phyloP scores from a whole-genome alignment of 208 protist genomes.

The Acanthamoeba triangularis region DNA sequence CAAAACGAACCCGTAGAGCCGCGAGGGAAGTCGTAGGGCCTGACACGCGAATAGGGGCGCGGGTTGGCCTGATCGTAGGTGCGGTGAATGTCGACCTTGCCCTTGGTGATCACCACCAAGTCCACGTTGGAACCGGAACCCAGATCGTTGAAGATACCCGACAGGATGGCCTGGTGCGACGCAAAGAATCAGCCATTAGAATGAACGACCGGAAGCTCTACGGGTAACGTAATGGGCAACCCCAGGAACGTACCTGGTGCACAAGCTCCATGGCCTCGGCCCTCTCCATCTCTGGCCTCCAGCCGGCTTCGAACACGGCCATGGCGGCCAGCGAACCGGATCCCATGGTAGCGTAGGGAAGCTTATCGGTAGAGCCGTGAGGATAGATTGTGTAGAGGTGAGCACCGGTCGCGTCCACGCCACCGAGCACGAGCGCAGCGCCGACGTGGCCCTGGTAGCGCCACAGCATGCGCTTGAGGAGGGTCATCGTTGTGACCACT shows the following conservation, averaged over 20 bases:
- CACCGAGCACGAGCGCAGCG: constrained; percentile 99
- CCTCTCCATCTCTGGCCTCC: constrained; percentile 95
- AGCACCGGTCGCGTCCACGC: constrained; percentile 97
- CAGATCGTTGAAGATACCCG: constrained; percentile 99
- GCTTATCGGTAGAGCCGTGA: constrained; percentile 98
- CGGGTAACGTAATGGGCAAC: too few relatives aligned
- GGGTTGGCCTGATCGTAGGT: constrained; percentile 88
- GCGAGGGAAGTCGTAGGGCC: constrained; percentile 86
- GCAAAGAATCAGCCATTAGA: too few relatives aligned
- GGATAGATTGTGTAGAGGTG: constrained; percentile 98
- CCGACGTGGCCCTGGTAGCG: constrained; percentile 99
- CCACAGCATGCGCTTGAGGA: constrained; percentile 99
- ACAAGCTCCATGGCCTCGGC: constrained; percentile 99
- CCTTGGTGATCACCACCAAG: constrained; percentile 97
- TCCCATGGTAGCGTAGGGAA: constrained; percentile 99
- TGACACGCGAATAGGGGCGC: constrained; percentile 83
- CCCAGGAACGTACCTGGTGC: constrained; percentile 91
- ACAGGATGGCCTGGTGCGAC: constrained; percentile 95
- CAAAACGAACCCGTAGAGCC: constrained; percentile 85
- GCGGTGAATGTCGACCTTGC: constrained; percentile 81
- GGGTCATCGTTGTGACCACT: constrained; percentile 97
- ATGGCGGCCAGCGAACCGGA: constrained; percentile 99
- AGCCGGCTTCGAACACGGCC: constrained; percentile 98
- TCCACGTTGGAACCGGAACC: constrained; percentile 99
- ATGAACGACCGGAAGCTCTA: too few relatives aligned